Conservation (phyloP, 805 yeast genomes). For the Teunomyces stri region DNA sequence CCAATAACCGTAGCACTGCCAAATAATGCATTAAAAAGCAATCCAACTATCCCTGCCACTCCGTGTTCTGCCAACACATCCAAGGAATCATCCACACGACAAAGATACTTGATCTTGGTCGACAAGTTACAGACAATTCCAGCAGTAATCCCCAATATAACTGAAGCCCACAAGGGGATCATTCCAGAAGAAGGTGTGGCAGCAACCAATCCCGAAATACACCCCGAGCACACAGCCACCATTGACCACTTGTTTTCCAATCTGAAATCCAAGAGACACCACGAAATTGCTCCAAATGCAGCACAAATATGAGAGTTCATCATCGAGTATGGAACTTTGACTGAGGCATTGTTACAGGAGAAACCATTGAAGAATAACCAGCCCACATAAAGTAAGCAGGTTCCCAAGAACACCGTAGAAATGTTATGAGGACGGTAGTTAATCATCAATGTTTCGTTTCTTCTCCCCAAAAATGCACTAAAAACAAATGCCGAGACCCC, state of each 20-base stretch:
- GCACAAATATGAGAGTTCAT: slow-evolving; percentile 91
- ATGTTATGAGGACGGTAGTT: slow-evolving; percentile 95
- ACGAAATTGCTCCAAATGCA: slow-evolving; percentile 83
- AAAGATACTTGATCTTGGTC: slow-evolving; percentile 78
- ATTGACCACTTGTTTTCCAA: slow-evolving; percentile 89
- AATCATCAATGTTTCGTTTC: slow-evolving; percentile 72
- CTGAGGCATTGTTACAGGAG: slow-evolving; percentile 75
- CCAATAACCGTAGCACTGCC: slow-evolving; percentile 88
- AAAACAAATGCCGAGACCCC: slow-evolving; percentile 90
- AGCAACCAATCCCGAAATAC: slow-evolving; percentile 93
- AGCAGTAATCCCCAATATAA: slow-evolving; percentile 75
- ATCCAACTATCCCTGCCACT: slow-evolving; percentile 88
- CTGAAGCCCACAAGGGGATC: slow-evolving; percentile 89
- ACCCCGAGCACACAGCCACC: slow-evolving; percentile 93
- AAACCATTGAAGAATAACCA: slow-evolving; percentile 97
- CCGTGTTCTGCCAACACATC: slow-evolving; percentile 99
- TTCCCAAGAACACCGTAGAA: slow-evolving; percentile 85
- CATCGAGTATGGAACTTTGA: slow-evolving; percentile 84
- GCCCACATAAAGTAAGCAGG: slow-evolving; percentile 85
- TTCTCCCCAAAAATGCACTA: slow-evolving; percentile 74
- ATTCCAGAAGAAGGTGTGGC: slow-evolving; percentile 95
- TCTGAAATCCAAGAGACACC: slow-evolving; percentile 89
- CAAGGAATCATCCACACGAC: slow-evolving; percentile 85
- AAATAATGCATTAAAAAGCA: slow-evolving; percentile 84
- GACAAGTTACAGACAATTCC: slow-evolving; percentile 87